Conservation (phyloP, 257 asterid species). For the Leptodermis oblonga region DNA sequence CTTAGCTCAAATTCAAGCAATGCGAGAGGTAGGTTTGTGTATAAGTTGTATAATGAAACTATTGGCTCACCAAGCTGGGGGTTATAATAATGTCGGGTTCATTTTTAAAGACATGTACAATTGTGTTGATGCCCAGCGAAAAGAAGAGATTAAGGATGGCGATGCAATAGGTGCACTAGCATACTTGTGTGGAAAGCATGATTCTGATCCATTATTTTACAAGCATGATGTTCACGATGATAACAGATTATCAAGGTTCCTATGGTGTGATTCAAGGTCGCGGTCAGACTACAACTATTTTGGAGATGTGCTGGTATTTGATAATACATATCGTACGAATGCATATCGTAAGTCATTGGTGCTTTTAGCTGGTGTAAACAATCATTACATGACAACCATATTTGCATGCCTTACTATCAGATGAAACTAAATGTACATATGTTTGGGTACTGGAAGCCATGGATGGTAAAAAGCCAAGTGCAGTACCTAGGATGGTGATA, state of each 20-base stretch:
- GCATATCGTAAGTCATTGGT: neutral
- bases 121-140: neutral
- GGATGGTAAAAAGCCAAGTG: neutral
- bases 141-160: neutral
- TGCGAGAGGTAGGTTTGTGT: neutral
- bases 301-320: conserved; percentile 1
- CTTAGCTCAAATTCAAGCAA: neutral
- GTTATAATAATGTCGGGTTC: neutral
- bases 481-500: conserved; percentile 1
- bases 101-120: neutral
- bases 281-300: neutral
- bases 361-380: conserved; percentile 4
- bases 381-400: neutral
- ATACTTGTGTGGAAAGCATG: neutral
- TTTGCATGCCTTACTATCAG: neutral
- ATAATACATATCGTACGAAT: neutral
- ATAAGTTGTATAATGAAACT: neutral
- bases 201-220: neutral
- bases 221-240: neutral
- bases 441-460: conserved; percentile 7
- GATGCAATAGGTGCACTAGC: neutral
- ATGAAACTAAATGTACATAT: neutral
- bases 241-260: neutral
- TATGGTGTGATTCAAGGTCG: neutral
- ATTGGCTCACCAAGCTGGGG: neutral